A percentile compares a stretch with the other conserved stretches of the same genome.
Evolutionary conservation across 257 asterid species (phyloP).

Genomic region (Nicotiana paniculata): DNA sequence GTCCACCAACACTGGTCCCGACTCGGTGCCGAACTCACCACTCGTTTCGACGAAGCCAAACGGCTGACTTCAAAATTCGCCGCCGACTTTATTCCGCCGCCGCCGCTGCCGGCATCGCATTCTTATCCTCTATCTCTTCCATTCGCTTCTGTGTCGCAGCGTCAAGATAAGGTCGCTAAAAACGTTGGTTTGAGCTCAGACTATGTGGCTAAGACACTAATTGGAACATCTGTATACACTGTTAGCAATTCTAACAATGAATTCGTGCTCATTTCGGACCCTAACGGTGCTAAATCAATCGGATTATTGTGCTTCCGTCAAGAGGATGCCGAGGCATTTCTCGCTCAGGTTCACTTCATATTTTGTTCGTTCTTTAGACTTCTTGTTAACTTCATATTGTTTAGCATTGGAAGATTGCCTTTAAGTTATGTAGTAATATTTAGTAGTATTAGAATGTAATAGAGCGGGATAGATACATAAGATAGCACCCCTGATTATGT

Average conservation of each 20-base stretch:
- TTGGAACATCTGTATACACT: conserved; percentile 82
- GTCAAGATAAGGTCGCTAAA: conserved; percentile 20
- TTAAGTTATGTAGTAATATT: neutral
- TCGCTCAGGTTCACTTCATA: conserved; percentile 64
- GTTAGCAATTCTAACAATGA: conserved; percentile 87
- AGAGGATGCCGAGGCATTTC: conserved; percentile 91
- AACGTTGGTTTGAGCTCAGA: conserved; percentile 41
- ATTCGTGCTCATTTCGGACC: conserved; percentile 80
- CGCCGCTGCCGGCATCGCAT: conserved; percentile 14
- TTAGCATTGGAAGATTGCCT: neutral
- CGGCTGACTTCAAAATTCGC: conserved; percentile 47
- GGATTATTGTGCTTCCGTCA: conserved; percentile 89
- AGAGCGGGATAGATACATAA: neutral
- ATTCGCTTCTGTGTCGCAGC: conserved; percentile 79
- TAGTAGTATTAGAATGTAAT: neutral
- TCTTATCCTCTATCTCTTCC: conserved; percentile 28
- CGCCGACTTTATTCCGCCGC: conserved; percentile 25
- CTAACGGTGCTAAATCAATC: conserved; percentile 67
- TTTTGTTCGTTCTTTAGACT: neutral
- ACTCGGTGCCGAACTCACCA: conserved; percentile 51
- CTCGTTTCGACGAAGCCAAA: conserved; percentile 53
- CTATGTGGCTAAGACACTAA: conserved; percentile 64
- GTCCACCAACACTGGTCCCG: conserved; percentile 40
- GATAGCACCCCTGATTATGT: neutral
- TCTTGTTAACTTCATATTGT: neutral